Percentiles rank a stretch among this genome's conserved stretches.
These are phyloP conservation scores for Dujonia santamariae DNA, from an alignment of 1,139 yeast species.

Conservation along the genomic window DNA sequence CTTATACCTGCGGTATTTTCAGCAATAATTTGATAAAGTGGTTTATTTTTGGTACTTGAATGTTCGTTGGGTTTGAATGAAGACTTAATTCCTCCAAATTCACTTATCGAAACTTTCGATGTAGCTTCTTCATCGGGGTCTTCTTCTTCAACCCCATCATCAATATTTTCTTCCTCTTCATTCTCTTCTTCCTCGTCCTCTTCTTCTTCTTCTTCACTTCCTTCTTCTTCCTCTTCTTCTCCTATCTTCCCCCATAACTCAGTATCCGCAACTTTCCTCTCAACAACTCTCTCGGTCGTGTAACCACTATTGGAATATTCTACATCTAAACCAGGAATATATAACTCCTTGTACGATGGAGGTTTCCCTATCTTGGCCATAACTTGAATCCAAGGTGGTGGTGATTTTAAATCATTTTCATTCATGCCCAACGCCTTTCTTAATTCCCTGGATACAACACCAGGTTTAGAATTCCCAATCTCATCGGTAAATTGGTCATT, in stretches of 20 bases:
- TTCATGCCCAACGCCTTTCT: slow-evolving; percentile 70
- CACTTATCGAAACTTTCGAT: slow-evolving; percentile 15
- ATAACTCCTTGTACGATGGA: slow-evolving; percentile 70
- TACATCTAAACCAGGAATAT: slow-evolving; percentile 53
- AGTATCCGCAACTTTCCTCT: slow-evolving; percentile 16
- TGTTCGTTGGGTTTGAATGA: neutral
- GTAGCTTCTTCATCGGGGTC: slow-evolving; percentile 9
- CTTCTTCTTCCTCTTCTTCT: slow-evolving; percentile 32
- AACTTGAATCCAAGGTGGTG: slow-evolving; percentile 80
- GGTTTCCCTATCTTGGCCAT: slow-evolving; percentile 81
- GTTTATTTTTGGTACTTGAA: slow-evolving; percentile 8
- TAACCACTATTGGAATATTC: slow-evolving; percentile 41
- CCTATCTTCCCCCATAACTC: slow-evolving; percentile 14
- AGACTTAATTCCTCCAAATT: slow-evolving; percentile 12
- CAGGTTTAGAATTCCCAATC: slow-evolving; percentile 55
- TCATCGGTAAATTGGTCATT: slow-evolving; percentile 42
- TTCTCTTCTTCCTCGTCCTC: slow-evolving; percentile 20
- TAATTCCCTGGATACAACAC: slow-evolving; percentile 57
- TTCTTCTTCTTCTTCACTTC: slow-evolving; percentile 30
- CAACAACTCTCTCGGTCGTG: slow-evolving; percentile 28
- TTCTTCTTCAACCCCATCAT: slow-evolving; percentile 17
- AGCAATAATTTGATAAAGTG: slow-evolving; percentile 29
- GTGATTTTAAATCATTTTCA: slow-evolving; percentile 40
- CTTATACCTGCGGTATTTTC: slow-evolving; percentile 19
- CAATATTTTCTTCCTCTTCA: slow-evolving; percentile 18